phyloP scores from a whole-genome alignment of 208 protist genomes.

The Tritrichomonas foetus region DNA sequence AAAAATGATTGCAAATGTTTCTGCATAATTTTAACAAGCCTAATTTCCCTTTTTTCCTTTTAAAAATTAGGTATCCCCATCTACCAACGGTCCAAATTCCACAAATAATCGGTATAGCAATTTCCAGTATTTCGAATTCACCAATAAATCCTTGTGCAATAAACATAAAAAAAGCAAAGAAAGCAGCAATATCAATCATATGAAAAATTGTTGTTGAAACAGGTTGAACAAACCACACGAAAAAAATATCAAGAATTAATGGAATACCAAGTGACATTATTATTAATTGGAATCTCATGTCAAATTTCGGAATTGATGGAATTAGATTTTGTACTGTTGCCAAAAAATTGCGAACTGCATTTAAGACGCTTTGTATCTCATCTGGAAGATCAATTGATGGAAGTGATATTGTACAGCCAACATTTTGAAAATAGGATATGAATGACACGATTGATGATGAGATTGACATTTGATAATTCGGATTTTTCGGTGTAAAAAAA shows the following conservation, averaged over 20 bases:
- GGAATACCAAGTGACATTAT: background rate
- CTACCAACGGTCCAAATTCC: no score
- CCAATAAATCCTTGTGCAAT: background rate
- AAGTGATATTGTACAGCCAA: background rate
- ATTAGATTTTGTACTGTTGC: background rate
- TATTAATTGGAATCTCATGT: background rate
- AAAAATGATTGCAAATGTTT: no score
- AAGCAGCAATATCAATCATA: background rate
- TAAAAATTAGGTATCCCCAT: no score
- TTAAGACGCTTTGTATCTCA: background rate
- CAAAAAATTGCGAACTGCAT: background rate
- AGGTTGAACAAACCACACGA: background rate
- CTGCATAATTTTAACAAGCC: no score
- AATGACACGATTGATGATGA: background rate
- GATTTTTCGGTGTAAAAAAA: no score
- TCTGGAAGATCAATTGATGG: background rate
- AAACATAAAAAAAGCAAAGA: background rate
- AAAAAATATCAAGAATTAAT: background rate
- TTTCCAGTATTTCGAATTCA: background rate
- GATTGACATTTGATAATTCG: no score
- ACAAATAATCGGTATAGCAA: no score
- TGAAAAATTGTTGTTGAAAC: background rate
- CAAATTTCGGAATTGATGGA: background rate
- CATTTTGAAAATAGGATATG: background rate
- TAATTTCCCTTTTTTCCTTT: no score